Percentiles rank a stretch among this genome's conserved stretches.
Conservation (phyloP, 2,329 filamentous ascomycete species). For the Claviceps paspali region DNA sequence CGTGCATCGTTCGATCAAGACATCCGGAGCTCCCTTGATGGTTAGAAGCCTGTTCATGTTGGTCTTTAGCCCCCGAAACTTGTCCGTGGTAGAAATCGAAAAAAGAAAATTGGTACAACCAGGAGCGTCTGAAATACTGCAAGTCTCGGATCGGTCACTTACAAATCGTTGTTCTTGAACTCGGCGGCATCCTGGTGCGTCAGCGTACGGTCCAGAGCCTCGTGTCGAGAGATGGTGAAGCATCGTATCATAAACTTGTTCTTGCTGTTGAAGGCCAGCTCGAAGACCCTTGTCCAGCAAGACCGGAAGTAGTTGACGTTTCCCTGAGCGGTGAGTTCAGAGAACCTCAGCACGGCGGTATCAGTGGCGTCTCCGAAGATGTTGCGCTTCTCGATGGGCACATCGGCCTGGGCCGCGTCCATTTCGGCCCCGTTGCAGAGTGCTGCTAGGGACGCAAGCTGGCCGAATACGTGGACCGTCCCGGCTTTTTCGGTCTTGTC, state of each 20-base stretch:
- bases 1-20: constrained; percentile 49
- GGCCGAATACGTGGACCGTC: constrained; percentile 25
- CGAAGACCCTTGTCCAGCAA: constrained; percentile 50
- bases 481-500: constrained; percentile 17
- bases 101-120: too few species aligned
- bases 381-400: constrained; percentile 44
- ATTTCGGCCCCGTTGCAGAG: constrained; percentile 67
- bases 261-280: constrained; percentile 65
- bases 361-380: constrained; percentile 67
- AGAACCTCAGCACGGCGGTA: constrained; percentile 56
- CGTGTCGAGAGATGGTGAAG: constrained; percentile 28
- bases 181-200: constrained; percentile 17
- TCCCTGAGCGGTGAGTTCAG: constrained; percentile 40
- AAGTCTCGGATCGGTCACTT: too few species aligned
- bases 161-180: constrained; percentile 24
- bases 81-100: not conserved
- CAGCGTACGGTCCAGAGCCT: constrained; percentile 20
- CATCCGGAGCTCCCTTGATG: constrained; percentile 69
- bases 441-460: constrained; percentile 45
- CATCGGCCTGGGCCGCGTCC: constrained; percentile 45
- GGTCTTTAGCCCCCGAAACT: not conserved
- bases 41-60: constrained; percentile 44
- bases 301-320: constrained; percentile 43
- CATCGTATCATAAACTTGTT: constrained; percentile 69
- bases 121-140: too few species aligned